phyloP scores from a whole-genome alignment of 176 grass and related monocot genomes.

The Zoysia pacifica region DNA sequence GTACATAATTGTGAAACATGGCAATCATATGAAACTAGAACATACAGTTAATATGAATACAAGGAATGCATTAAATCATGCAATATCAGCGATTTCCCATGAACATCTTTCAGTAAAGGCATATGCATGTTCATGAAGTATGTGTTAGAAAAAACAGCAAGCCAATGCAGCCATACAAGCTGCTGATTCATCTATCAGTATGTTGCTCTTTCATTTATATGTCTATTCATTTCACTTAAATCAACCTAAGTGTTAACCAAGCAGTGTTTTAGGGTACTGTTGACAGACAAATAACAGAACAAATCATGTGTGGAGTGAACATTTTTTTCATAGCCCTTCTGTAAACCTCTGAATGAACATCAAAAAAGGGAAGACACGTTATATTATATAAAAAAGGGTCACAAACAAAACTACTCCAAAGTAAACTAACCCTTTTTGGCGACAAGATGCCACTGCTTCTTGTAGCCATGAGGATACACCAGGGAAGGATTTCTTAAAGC shows the following conservation, averaged over 20 bases:
- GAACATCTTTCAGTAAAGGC: background rate
- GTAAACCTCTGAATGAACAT: slow-evolving; percentile 14
- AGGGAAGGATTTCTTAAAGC: slow-evolving; percentile 78
- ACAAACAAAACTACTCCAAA: slow-evolving; percentile 22
- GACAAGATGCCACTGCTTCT: slow-evolving; percentile 75
- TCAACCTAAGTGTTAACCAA: background rate
- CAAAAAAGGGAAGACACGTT: background rate
- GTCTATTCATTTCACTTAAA: background rate
- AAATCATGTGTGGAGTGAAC: slow-evolving; percentile 10
- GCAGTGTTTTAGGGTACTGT: background rate
- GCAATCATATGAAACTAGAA: background rate
- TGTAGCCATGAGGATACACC: slow-evolving; percentile 79
- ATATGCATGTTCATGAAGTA: background rate
- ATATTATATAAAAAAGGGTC: background rate
- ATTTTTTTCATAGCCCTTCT: slow-evolving; percentile 1
- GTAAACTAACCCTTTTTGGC: slow-evolving; percentile 77
- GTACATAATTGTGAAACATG: background rate
- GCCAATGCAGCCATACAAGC: too few species aligned
- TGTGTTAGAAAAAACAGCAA: too few species aligned
- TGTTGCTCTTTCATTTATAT: slow-evolving; percentile 9
- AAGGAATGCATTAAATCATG: background rate
- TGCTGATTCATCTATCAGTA: background rate
- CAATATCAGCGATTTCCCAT: background rate
- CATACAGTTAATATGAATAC: background rate
- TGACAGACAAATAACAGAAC: background rate